Conservation (phyloP, 768 basidiomycete genomes). For the Russula lepida region DNA sequence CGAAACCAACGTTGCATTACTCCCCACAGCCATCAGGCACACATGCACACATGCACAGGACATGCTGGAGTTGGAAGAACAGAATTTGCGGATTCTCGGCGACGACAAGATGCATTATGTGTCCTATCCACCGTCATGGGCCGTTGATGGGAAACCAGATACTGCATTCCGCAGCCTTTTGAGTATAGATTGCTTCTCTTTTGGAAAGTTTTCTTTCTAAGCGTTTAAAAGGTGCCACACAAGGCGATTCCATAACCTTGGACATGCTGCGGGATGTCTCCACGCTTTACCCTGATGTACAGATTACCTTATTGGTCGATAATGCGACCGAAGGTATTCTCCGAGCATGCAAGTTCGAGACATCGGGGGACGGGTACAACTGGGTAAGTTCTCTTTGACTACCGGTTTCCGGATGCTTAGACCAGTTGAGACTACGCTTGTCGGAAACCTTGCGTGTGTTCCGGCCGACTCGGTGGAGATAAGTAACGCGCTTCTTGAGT, state of each 20-base stretch:
- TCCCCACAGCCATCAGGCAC: slow-evolving; percentile 30
- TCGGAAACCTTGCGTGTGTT: not conserved
- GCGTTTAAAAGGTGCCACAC: slow-evolving; percentile 22
- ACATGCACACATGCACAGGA: slow-evolving; percentile 27
- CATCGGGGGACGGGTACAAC: slow-evolving; percentile 25
- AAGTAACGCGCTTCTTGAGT: slow-evolving; percentile 3
- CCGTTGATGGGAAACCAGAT: slow-evolving; percentile 44
- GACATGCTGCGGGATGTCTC: slow-evolving; percentile 30
- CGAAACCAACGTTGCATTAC: slow-evolving; percentile 42
- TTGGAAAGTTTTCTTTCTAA: not conserved
- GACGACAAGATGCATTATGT: slow-evolving; percentile 33
- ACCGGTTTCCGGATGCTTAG: not conserved
- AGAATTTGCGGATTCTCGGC: slow-evolving; percentile 31
- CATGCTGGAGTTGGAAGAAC: slow-evolving; percentile 37
- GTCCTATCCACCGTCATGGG: slow-evolving; percentile 40
- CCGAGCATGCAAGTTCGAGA: slow-evolving; percentile 24
- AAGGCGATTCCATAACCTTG: slow-evolving; percentile 34
- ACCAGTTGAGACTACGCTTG: not conserved
- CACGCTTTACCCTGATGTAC: slow-evolving; percentile 20
- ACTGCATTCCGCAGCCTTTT: slow-evolving; percentile 45
- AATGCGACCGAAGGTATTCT: slow-evolving; percentile 29
- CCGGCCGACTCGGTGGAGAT: not conserved
- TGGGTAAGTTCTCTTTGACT: slow-evolving; percentile 28
- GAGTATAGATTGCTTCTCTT: slow-evolving; percentile 29
- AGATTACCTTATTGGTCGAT: slow-evolving; percentile 34